Conservation (phyloP, 106 monocot genomes). For the Posidonia australis region DNA sequence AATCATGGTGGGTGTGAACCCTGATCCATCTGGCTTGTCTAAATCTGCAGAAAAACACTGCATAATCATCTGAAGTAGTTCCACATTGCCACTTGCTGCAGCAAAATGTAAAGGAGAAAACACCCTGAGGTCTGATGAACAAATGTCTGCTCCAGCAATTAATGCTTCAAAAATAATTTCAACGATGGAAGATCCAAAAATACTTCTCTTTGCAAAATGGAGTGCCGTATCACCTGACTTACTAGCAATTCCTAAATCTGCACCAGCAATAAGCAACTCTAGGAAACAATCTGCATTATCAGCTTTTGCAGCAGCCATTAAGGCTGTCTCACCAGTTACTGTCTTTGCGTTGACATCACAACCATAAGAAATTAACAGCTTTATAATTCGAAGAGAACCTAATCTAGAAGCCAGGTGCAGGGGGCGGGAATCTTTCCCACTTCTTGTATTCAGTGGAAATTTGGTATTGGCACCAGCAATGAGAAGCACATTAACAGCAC, state of each 20-base stretch:
- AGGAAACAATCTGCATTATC: constrained; percentile 32
- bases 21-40: constrained; percentile 30
- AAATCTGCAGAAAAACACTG: constrained; percentile 19
- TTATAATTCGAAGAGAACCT: constrained; percentile 27
- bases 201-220: too few species aligned
- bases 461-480: constrained; percentile 36
- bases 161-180: too few species aligned
- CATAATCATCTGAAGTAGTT: constrained; percentile 41
- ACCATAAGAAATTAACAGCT: constrained; percentile 25
- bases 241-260: constrained; percentile 36
- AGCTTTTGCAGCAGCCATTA: constrained; percentile 41
- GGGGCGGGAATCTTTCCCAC: constrained; percentile 22
- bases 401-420: constrained; percentile 45
- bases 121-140: too few species aligned
- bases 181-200: too few species aligned
- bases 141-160: too few species aligned
- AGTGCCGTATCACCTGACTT: constrained; percentile 30
- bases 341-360: constrained; percentile 31
- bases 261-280: constrained; percentile 30
- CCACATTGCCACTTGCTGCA: constrained; percentile 18
- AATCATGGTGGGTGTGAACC: constrained; percentile 44
- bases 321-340: constrained; percentile 41
- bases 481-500: constrained; percentile 28
- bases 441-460: constrained; percentile 29
- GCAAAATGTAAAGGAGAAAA: constrained; percentile 45